phyloP scores from a whole-genome alignment of 2,329 filamentous ascomycete genomes.

The Sarocladium kiliense region DNA sequence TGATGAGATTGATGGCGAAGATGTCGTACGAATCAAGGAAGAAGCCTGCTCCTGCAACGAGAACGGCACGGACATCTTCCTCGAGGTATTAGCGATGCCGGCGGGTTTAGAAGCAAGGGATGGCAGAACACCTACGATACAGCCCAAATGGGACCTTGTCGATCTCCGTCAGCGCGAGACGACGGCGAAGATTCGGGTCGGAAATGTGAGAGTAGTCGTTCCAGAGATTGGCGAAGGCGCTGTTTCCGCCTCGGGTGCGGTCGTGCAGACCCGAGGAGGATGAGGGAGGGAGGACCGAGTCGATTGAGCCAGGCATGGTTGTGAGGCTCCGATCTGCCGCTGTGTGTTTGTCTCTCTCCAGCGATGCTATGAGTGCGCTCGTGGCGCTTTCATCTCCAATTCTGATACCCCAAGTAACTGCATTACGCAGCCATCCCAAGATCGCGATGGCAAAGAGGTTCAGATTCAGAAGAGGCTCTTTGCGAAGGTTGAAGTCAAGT shows the following conservation, averaged over 20 bases:
- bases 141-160: slow-evolving; percentile 74
- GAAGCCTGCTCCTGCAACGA: slow-evolving; percentile 77
- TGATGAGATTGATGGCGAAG: slow-evolving; percentile 74
- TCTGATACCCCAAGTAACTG: neutral
- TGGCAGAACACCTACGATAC: slow-evolving; percentile 50
- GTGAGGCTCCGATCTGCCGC: too few relatives aligned
- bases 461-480: too few relatives aligned
- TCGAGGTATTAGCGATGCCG: neutral
- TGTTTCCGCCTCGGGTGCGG: slow-evolving; percentile 55
- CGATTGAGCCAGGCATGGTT: neutral
- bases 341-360: too few relatives aligned
- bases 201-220: slow-evolving; percentile 61
- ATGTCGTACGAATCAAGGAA: slow-evolving; percentile 80
- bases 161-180: slow-evolving; percentile 72
- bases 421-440: too few relatives aligned
- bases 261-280: slow-evolving; percentile 23
- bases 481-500: too few relatives aligned
- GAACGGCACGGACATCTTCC: slow-evolving; percentile 60
- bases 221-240: slow-evolving; percentile 70
- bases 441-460: too few relatives aligned
- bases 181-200: slow-evolving; percentile 71
- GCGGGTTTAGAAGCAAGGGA: too few relatives aligned
- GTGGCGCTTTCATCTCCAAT: neutral
- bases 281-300: neutral
- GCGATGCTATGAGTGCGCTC: neutral